Evolutionary conservation across 148 eudicot species (phyloP), one percentile per base, ranked within the genome.

Genomic region (Selenicereus undatus): DNA sequence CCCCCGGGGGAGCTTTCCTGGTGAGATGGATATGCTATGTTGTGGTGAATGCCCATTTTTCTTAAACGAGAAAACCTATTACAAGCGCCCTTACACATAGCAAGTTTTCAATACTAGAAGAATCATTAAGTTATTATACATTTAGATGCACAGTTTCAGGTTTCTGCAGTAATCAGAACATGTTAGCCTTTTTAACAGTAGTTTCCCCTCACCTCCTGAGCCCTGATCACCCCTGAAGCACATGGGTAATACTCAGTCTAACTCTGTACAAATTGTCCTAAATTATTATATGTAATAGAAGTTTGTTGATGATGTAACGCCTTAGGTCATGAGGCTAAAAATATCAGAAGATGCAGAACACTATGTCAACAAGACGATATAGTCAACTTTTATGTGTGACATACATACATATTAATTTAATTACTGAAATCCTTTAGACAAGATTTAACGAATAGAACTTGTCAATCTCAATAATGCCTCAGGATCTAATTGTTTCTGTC

Each of bases 301-400:
- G 66, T 24, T 29, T 56, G 21, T 42, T 75, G 78, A 75, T 75
- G 45, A 58, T 14, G 83, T 68, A 60, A 51, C 39, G 9, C 54
- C 9, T 12, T 11, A 81, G 32, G 79, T 76, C 68, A 81, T 68
- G 68, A 48, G 69, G 24, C 10, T 66, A 39, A 45, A 74, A 39
- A 74, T 65, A 70, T 77, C 75, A 80, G 50, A 35, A 36, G 39
- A 8, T 73, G 60, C 27, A 58, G 16, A 26, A 56, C 21, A 56
- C 64, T 45, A 80, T 80, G 65, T 60, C 56, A 72, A 73, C 21
- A n/a, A 73, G 56, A 80, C 13, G 16, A 26, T 18, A 60, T 72
- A 80, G 71, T 73, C 60, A 74, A 39, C 82, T 68, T 21, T 74
- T 16, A 76, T 35, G 24, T 73, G 71, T 78, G 39, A 73, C 60